phyloP scores from a whole-genome alignment of 2,329 filamentous ascomycete species.

The Colletotrichum orbiculare region DNA sequence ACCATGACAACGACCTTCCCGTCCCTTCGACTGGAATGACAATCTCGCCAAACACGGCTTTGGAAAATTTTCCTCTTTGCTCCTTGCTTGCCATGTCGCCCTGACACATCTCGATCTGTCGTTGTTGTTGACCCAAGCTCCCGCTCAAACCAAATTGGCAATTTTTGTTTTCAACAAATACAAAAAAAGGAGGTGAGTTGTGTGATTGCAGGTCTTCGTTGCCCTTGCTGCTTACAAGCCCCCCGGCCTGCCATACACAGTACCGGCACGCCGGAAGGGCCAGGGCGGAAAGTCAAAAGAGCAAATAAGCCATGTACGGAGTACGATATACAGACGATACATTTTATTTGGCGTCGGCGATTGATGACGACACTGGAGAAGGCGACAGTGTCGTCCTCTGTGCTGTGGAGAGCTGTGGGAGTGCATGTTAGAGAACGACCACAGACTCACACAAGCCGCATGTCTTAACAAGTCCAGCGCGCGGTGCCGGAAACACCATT shows the following conservation, averaged over 20 bases:
- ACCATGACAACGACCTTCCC: no score
- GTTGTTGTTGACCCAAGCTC: constrained; percentile 2
- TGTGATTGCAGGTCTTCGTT: constrained; percentile 8
- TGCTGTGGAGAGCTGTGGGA: constrained; percentile 21
- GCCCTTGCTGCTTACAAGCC: constrained; percentile 12
- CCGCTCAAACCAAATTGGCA: background rate
- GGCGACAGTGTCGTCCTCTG: background rate
- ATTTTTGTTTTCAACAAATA: constrained; percentile 13
- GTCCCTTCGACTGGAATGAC: background rate
- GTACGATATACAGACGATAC: no score
- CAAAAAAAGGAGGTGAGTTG: constrained; percentile 13
- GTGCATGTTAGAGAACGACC: constrained; percentile 1
- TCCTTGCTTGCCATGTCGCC: no score
- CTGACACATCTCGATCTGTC: constrained; percentile 2
- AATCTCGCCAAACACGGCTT: constrained; percentile 17
- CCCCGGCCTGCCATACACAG: background rate
- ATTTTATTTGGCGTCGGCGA: constrained; percentile 3
- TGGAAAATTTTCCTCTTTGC: constrained; percentile 2
- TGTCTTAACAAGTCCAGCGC: background rate
- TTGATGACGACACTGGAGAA: constrained; percentile 22
- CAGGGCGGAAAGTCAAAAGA: no score
- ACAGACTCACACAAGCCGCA: background rate
- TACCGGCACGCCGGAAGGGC: no score
- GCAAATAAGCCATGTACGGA: no score
- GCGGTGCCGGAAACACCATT: constrained; percentile 10